Evolutionary conservation across 2,329 filamentous ascomycete species (phyloP), one percentile per base, ranked within the genome.

Genomic region (Talaromyces sp.): DNA sequence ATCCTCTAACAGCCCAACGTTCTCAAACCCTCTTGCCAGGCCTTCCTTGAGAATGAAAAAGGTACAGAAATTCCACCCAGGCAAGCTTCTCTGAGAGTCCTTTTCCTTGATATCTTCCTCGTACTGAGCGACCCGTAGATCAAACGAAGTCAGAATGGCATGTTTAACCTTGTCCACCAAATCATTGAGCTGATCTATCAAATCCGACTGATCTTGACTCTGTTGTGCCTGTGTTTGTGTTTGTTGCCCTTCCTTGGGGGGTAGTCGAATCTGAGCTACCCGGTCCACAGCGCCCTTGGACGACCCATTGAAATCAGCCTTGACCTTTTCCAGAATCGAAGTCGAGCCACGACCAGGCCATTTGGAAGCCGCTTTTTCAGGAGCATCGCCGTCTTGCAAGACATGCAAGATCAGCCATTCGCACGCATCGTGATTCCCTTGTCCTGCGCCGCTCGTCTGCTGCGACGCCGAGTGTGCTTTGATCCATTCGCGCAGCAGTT

Each of bases 1-100:
- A 81, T 99, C 95, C 71, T 99, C 95, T 8, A 97, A 91, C 9
- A 99, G 81, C 0, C 96, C 96, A 3, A 98, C 93, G 72, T 91
- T 98, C 75, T 99, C 96, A 67, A 99, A 96, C 0, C 94, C 96
- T 67, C 91, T 85, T 1, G 95, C 94, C 40, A 99, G 79, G 0
- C 95, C 95, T 75, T 99, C 95, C 71, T 99, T 99, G 8, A 99
- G 82, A 16, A 99, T 93, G 73, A 99, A 99, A 73, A 99, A 99
- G 0, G 95, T 99, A 76, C 95, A 98, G 73, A 99, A 99, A 72
- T 99, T 99, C 95, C 95, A 99, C 0, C 95, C 95, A 0, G 95
- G 95, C 18, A 99, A 78, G 36, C 82, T 88, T 54, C 94, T 85
- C 73, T 98, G 93, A 0, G 89, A 85, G 68, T 98, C 94, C 71